Base-by-base conservation (phyloP, 768 basidiomycete species). In the Termitomyces sp. region DNA sequence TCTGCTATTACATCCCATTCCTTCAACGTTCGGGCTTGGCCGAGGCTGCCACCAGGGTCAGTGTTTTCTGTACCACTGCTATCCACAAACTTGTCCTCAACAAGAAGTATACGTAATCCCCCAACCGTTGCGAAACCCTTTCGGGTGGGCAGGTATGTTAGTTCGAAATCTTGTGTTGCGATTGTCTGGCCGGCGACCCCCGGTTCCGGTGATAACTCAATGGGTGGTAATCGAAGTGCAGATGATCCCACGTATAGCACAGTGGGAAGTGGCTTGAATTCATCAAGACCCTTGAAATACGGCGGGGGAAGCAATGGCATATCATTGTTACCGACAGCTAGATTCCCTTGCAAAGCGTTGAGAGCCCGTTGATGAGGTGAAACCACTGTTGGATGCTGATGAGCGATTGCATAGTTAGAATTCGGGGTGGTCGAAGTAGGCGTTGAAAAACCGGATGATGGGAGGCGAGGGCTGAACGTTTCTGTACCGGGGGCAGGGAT, bases 1-100 rank as follows among this genome's bases (percentile, higher is more conserved):
- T 92, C 91, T 10, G 78, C 83, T 45, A 92, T 71, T 7, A 86
- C 76, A 60, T 85, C 86, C 77, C 88, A 85, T 70, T 90, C 88
- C 64, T 82, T 86, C 66, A 92, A 68, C 31, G 73, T 77, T 54
- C 75, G 75, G n/a, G 74, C 76, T 56, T 75, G 76, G 54, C 59
- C 73, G 29, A 64, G 53, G 57, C 69, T 65, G 31, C 49, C 26
- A 26, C 49, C 37, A 39, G 18, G 61, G 12, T 62, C 60, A 28
- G 57, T 61, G 33, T 66, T 66, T 36, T 57, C 65, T 7, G 68
- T 67, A 20, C 57, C 62, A 12, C 65, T 67, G 16, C 69, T 73
- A 16, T 78, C 75, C 22, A 75, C 65, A 56, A 78, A 62, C 52
- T 74, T 72, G 65, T 91, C 88, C 34, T 80, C 80, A 1, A 88